These are phyloP conservation scores for Thymus quinquecostatus DNA, from an alignment of 257 asterid genomes.

Conservation along the genomic window DNA sequence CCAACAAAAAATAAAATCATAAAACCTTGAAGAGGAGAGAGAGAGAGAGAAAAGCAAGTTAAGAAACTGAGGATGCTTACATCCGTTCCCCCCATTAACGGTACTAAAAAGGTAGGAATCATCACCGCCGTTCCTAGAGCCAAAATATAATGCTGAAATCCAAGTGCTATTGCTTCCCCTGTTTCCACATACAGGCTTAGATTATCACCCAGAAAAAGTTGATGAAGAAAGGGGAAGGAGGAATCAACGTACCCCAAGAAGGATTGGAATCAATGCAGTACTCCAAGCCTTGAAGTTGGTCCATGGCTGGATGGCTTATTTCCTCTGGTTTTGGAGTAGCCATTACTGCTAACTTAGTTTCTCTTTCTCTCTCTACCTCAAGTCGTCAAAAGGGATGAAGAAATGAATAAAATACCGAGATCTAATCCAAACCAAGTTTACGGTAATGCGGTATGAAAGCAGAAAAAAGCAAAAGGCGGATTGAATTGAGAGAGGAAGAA, in stretches of 20 bases:
- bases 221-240: background rate
- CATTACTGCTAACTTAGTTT: constrained; percentile 47
- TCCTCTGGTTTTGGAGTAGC: constrained; percentile 91
- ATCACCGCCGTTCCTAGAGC: constrained; percentile 94
- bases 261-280: constrained; percentile 98
- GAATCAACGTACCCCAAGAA: constrained; percentile 74
- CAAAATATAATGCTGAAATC: constrained; percentile 90
- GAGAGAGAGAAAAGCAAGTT: background rate
- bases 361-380: constrained; percentile 19
- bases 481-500: constrained; percentile 22
- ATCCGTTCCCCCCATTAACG: constrained; percentile 91
- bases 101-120: constrained; percentile 95
- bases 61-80: constrained; percentile 45
- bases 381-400: constrained; percentile 33
- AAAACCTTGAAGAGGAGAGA: background rate
- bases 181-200: constrained; percentile 40
- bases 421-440: constrained; percentile 25
- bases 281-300: constrained; percentile 96
- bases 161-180: constrained; percentile 89
- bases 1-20: background rate
- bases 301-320: constrained; percentile 93
- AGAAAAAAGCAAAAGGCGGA: constrained; percentile 43
- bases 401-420: constrained; percentile 29
- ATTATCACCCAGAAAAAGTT: background rate
- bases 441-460: constrained; percentile 42